These are phyloP conservation scores for Beauveria pseudobassiana DNA, from an alignment of 2,329 filamentous ascomycete genomes.

Conservation along the genomic window DNA sequence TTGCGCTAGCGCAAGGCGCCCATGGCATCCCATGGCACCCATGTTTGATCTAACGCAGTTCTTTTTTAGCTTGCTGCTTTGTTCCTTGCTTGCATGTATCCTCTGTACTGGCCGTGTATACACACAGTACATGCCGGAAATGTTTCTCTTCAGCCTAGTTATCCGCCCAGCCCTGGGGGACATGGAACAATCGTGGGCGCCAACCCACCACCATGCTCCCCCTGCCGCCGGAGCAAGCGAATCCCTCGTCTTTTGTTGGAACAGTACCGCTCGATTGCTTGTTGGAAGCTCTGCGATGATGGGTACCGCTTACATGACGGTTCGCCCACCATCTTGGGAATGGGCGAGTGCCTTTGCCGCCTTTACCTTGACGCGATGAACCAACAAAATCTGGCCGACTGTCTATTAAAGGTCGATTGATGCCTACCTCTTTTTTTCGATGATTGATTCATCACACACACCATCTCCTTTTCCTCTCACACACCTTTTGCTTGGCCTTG, in stretches of 20 bases:
- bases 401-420: conserved; percentile 4
- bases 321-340: conserved; percentile 6
- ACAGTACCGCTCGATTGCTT: neutral
- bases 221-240: neutral
- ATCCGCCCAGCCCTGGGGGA: neutral
- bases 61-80: neutral
- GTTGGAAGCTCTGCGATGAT: neutral
- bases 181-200: neutral
- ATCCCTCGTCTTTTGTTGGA: neutral
- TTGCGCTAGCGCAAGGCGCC: conserved; percentile 1
- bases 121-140: neutral
- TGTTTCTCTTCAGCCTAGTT: neutral
- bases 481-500: neutral
- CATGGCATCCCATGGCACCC: neutral
- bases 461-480: neutral
- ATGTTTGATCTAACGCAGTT: neutral
- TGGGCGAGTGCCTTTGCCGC: neutral
- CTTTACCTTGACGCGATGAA: conserved; percentile 2
- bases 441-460: neutral
- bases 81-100: neutral
- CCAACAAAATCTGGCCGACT: neutral
- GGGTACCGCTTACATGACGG: neutral
- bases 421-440: neutral
- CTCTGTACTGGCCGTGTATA: neutral
- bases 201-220: neutral